Evolutionary conservation across 768 basidiomycete genomes (phyloP).

Genomic region (Amanita rubescens): DNA sequence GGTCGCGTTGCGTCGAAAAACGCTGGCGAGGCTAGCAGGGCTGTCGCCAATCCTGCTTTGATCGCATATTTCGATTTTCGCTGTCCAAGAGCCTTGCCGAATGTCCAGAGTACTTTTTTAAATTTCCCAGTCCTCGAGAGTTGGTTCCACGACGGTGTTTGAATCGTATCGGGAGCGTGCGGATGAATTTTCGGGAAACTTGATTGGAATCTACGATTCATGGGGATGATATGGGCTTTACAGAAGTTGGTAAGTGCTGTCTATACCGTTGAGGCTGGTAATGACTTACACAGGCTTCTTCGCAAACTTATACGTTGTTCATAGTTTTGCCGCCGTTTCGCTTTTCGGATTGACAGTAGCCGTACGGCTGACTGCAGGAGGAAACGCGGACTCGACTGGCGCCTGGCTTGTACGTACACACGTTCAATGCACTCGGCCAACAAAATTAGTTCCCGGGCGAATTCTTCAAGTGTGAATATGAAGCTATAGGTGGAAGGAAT

Average conservation of each 20-base stretch:
- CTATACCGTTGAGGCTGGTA: not conserved
- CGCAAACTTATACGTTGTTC: not conserved
- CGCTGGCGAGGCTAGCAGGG: constrained; percentile 79
- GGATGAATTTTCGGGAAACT: constrained; percentile 77
- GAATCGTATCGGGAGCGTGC: constrained; percentile 81
- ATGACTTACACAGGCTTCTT: constrained; percentile 36
- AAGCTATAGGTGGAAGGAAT: constrained; percentile 45
- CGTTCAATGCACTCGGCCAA: constrained; percentile 80
- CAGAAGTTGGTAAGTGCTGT: not conserved
- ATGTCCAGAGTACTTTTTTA: constrained; percentile 65
- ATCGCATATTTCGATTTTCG: constrained; percentile 81
- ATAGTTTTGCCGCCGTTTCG: not conserved
- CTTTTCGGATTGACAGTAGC: not conserved
- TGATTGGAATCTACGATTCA: constrained; percentile 42
- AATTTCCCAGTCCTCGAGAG: constrained; percentile 56
- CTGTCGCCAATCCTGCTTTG: constrained; percentile 80
- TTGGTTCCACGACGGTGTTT: constrained; percentile 59
- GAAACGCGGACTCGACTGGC: constrained; percentile 21
- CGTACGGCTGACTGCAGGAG: constrained; percentile 13
- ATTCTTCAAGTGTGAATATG: constrained; percentile 95
- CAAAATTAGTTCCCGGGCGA: constrained; percentile 73
- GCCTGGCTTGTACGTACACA: constrained; percentile 62
- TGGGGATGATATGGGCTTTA: constrained; percentile 48
- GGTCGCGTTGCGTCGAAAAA: constrained; percentile 77
- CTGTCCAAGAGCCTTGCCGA: constrained; percentile 58